Base-by-base conservation (phyloP, 306 rosid genomes). In the Cicer judaicum region DNA sequence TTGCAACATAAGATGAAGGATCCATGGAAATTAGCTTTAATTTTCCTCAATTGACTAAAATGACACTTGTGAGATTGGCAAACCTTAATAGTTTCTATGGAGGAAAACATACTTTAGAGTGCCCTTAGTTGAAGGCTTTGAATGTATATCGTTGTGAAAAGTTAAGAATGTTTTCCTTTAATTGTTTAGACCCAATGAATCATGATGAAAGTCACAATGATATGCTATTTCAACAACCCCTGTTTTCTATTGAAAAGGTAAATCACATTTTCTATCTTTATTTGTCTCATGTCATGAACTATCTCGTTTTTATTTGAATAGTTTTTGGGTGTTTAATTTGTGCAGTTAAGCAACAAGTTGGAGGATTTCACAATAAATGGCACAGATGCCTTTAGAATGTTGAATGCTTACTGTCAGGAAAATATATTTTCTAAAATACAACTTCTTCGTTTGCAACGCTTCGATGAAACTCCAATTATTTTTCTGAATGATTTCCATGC, bases 201-300 rank as follows among this genome's bases (percentile, higher is more conserved):
- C 15, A 68, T 14, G 60, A 53, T 16, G 13, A 53, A 53, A 16
- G 9, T 18, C 19, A 2, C 4, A 24, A 64, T 14, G 49, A 64
- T 64, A 41, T 5, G 12, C 7, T 10, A 19, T n/a, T 4, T 3
- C 10, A 7, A n/a, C 48, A 69, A 50, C 29, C 73, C 13, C 6
- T 69, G 5, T 70, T 70, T 52, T 38, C 12, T 6, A 50, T 70
- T 14, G 63, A 70, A 70, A 70, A 36, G 74, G 62, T 50, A 69
- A 14, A 34, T 8, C 6, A 5, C 16, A 5, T 11, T 54, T 0
- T 18, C 1, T 54, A 7, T 18, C 29, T 54, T 1, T 13, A 5
- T 48, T 13, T 48, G 1, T 48, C 1, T 29, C 13, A 4, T 16
- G 36, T 54, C 13, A 7, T 52, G 16, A 14, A 52, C 24, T 52